Evolutionary conservation across 192 early-diverging fungal species (phyloP), one percentile per base, ranked within the genome.

Genomic region (Entomortierella lignicola): DNA sequence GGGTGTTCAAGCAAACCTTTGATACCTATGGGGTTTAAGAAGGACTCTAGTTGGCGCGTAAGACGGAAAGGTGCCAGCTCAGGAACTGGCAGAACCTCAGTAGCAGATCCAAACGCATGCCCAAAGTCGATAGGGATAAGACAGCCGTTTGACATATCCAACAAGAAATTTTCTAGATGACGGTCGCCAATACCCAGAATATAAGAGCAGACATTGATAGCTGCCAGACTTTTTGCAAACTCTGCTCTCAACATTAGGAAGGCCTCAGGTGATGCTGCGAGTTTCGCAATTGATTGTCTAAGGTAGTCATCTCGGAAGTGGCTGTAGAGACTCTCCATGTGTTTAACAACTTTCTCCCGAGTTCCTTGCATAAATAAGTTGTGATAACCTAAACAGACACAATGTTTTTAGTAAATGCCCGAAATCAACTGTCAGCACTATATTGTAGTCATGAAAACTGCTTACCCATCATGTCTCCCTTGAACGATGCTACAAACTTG

Each of bases 41-140:
- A 85, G 27, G 85, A 81, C 43, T 86, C 82, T 29, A 94, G 70
- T 59, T 94, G 93, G 32, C 82, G 66, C 13, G 93, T 94, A 18
- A 94, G 71, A 1, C 93, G 84, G 81, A 94, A 94, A 0, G 93
- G 93, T 11, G 92, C 83, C 17, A 94, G 50, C 61, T 94, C 93
- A 13, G 93, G 93, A 8, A 94, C 86, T 3, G 92, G 89, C 1
- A 94, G 73, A 8, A 89, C 77, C 62, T 94, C 92, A 0, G 93
- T 92, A 1, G 92, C 92, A 0, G 93, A 93, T 18, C 93, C 93
- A 81, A 94, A 94, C 4, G 93, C 93, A 62, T 94, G 92, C 0
- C 93, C 93, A 66, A 94, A 94, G 83, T 94, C 93, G 69, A 94
- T 94, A 0, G 88, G 87, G 21, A 94, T 84, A 20, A 94, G 66